A percentile compares a stretch with the other conserved stretches of the same genome.
These are phyloP conservation scores for Lecanoromycetidae sp. DNA, from an alignment of 2,329 filamentous ascomycete genomes.

Conservation along the genomic window DNA sequence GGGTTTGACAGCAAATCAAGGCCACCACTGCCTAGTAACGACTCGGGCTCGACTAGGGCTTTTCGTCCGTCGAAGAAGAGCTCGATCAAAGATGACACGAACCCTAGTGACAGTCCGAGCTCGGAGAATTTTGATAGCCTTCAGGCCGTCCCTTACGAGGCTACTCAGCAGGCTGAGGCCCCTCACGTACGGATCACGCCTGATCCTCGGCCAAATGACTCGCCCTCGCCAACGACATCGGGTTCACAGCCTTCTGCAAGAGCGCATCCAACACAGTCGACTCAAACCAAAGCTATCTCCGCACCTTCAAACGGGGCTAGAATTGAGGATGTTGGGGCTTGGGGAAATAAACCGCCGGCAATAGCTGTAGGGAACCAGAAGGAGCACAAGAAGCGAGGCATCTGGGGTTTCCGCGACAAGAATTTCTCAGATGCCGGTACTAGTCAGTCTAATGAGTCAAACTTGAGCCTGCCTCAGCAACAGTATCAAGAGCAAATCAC, in stretches of 20 bases:
- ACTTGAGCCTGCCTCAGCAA: slow-evolving; percentile 39
- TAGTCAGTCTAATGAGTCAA: slow-evolving; percentile 25
- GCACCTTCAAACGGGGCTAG: slow-evolving; percentile 71
- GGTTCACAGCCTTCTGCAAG: slow-evolving; percentile 27
- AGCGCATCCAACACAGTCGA: slow-evolving; percentile 20
- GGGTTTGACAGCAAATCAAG: slow-evolving; percentile 46
- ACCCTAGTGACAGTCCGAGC: slow-evolving; percentile 11
- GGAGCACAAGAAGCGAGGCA: slow-evolving; percentile 61
- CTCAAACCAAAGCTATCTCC: slow-evolving; percentile 52
- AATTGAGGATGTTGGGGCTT: slow-evolving; percentile 70
- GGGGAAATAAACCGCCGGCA: slow-evolving; percentile 57
- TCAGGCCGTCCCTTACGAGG: slow-evolving; percentile 28
- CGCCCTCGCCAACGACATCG: slow-evolving; percentile 25
- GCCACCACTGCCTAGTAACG: slow-evolving; percentile 18
- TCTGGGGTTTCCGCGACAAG: slow-evolving; percentile 53
- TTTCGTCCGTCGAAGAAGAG: slow-evolving; percentile 10
- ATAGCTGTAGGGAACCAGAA: slow-evolving; percentile 37
- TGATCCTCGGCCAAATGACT: slow-evolving; percentile 23
- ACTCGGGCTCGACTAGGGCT: slow-evolving; percentile 12
- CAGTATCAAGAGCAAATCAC: slow-evolving; percentile 38
- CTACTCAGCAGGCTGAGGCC: slow-evolving; percentile 25
- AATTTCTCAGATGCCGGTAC: slow-evolving; percentile 54
- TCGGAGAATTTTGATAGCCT: slow-evolving; percentile 19
- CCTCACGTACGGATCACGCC: slow-evolving; percentile 22
- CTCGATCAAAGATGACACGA: slow-evolving; percentile 6